A percentile compares a stretch with the other conserved stretches of the same genome.
These are phyloP conservation scores for Solanum bulbocastanum DNA, from an alignment of 257 asterid species.

Conservation along the genomic window DNA sequence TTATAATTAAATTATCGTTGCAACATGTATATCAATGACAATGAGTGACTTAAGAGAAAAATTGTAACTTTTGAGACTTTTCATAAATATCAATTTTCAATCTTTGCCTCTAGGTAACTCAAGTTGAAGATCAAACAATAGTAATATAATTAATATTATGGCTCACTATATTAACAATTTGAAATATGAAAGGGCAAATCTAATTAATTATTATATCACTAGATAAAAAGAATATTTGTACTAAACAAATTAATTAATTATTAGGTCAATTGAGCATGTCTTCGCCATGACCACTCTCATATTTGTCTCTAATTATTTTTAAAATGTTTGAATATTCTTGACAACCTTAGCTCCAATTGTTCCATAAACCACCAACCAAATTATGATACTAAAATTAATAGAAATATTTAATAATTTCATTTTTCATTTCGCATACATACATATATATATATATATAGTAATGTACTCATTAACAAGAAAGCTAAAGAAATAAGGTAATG, in stretches of 20 bases:
- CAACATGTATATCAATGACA: neutral
- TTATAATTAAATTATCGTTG: too few species aligned
- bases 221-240: neutral
- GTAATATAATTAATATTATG: neutral
- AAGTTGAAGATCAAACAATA: neutral
- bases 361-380: neutral
- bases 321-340: neutral
- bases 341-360: neutral
- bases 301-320: neutral
- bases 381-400: neutral
- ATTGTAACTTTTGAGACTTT: neutral
- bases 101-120: neutral
- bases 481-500: too few species aligned
- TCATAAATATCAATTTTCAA: neutral
- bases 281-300: neutral
- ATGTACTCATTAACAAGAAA: too few species aligned
- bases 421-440: neutral
- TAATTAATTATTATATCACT: neutral
- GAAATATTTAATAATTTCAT: neutral
- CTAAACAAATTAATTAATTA: neutral
- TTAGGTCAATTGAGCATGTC: neutral
- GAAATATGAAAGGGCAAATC: neutral
- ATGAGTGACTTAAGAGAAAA: too few species aligned
- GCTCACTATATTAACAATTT: neutral
- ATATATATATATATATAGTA: too few species aligned